Evolutionary conservation across 2,329 filamentous ascomycete species (phyloP), one percentile per base, ranked within the genome.

Genomic region (Pestalotiopsis fici): DNA sequence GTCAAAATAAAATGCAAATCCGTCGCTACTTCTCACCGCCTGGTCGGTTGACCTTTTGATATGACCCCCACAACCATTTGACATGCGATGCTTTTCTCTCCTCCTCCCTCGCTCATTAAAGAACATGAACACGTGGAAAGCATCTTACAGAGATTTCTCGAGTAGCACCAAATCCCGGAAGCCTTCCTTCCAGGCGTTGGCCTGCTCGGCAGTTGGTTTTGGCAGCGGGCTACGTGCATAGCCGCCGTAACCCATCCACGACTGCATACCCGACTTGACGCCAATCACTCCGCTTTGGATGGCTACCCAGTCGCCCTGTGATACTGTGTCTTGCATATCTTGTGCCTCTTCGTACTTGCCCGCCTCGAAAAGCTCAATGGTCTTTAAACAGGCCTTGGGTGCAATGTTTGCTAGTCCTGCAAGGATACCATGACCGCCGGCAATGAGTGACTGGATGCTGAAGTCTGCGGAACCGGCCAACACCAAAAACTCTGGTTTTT

Each of bases 391-490:
- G 13, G 89, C 84, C 74, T 87, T 90, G 37, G 91, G 91, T 2
- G 90, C 86, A 64, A 94, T 86, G 78, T 94, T 94, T 73, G 87
- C 92, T 69, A 93, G 84, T 5, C 91, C 92, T 28, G 89, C 90
- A 66, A 94, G 88, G 73, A 93, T 88, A 65, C 92, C 92, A 66
- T 90, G 88, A 9, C 90, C 91, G 56, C 91, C 91, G 7, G 86
- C 91, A 39, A 91, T 83, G 50, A 93, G 77, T 0, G 90, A 90
- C 74, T 91, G 91, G 59, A 93, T 81, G 3, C 89, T 86, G 78
- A 93, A 93, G 78, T 94, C 91, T 61, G 91, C 90, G 2, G 90
- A 92, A 64, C 91, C 91, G 27, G 90, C 91, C 74, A 93, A 86
- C 70, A 91, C 91, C 74, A 93, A 82, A 79, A 93, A 94, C 15